These are phyloP conservation scores for Boletus subparvulus DNA, from an alignment of 768 basidiomycete species.

Conservation along the genomic window DNA sequence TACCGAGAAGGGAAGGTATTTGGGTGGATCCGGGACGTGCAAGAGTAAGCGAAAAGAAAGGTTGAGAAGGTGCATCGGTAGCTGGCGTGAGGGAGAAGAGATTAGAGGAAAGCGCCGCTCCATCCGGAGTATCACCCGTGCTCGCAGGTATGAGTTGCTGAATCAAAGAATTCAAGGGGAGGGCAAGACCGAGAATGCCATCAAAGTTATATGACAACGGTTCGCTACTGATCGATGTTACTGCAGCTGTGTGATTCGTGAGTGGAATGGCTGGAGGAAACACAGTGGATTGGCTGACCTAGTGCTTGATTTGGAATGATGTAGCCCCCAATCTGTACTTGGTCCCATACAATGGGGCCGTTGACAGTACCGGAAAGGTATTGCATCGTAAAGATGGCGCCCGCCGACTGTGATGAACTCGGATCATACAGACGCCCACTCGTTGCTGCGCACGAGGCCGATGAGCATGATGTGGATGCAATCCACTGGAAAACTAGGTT, in stretches of 20 bases:
- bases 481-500: slow-evolving; percentile 57
- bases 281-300: slow-evolving; percentile 40
- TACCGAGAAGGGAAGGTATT: slow-evolving; percentile 61
- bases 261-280: neutral
- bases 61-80: slow-evolving; percentile 50
- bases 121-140: slow-evolving; percentile 53
- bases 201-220: slow-evolving; percentile 55
- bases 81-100: slow-evolving; percentile 65
- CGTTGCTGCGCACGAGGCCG: slow-evolving; percentile 48
- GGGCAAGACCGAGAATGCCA: slow-evolving; percentile 75
- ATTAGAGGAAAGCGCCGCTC: slow-evolving; percentile 67
- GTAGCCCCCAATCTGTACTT: slow-evolving; percentile 62
- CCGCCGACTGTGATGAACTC: slow-evolving; percentile 43
- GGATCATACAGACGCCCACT: slow-evolving; percentile 58
- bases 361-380: slow-evolving; percentile 60
- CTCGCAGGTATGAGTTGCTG: slow-evolving; percentile 48
- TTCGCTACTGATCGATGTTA: slow-evolving; percentile 51
- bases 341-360: slow-evolving; percentile 73
- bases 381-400: slow-evolving; percentile 44
- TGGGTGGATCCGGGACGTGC: slow-evolving; percentile 61
- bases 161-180: slow-evolving; percentile 72
- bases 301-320: slow-evolving; percentile 64
- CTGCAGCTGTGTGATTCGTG: slow-evolving; percentile 50
- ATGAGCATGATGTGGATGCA: slow-evolving; percentile 62
- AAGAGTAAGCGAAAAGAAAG: slow-evolving; percentile 68